These are phyloP conservation scores for Pythium coloratum DNA, from an alignment of 352 stramenopile genomes.

Conservation along the genomic window DNA sequence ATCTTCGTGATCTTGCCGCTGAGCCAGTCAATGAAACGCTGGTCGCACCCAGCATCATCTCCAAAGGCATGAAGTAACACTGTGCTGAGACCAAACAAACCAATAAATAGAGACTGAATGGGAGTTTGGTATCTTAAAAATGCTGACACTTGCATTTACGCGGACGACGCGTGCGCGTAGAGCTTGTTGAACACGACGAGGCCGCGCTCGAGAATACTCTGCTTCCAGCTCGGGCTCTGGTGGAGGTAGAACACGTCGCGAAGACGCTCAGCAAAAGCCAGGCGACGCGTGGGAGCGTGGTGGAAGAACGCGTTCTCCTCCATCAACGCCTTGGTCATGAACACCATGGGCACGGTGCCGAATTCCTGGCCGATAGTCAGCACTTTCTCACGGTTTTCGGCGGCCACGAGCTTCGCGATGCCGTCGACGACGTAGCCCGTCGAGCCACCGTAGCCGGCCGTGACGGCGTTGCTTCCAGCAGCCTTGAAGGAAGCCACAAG, in stretches of 20 bases:
- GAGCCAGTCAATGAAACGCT: conserved; percentile 71
- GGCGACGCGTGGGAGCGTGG: conserved; percentile 37
- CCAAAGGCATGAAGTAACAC: conserved; percentile 27
- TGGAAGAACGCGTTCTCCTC: conserved; percentile 74
- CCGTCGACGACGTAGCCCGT: conserved; percentile 47
- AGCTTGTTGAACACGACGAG: conserved; percentile 52
- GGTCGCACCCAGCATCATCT: conserved; percentile 35
- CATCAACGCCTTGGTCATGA: conserved; percentile 58
- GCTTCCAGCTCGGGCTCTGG: conserved; percentile 62
- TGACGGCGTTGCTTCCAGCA: conserved; percentile 35
- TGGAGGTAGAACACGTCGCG: conserved; percentile 85
- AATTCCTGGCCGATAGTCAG: conserved; percentile 70
- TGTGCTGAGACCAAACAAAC: conserved; percentile 4
- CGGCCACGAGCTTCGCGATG: conserved; percentile 33
- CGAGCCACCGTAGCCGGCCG: conserved; percentile 54
- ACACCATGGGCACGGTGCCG: conserved; percentile 59
- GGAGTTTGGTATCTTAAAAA: conserved; percentile 7
- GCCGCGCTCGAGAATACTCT: conserved; percentile 53
- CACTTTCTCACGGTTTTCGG: conserved; percentile 20
- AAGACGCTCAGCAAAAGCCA: conserved; percentile 63
- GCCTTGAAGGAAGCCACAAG: conserved; percentile 31
- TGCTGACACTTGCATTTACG: background rate
- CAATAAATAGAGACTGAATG: conserved; percentile 18
- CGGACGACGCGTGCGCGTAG: conserved; percentile 11
- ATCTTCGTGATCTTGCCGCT: conserved; percentile 61